Conservation (phyloP, 257 asterid species). For the Jasminum sambac region DNA sequence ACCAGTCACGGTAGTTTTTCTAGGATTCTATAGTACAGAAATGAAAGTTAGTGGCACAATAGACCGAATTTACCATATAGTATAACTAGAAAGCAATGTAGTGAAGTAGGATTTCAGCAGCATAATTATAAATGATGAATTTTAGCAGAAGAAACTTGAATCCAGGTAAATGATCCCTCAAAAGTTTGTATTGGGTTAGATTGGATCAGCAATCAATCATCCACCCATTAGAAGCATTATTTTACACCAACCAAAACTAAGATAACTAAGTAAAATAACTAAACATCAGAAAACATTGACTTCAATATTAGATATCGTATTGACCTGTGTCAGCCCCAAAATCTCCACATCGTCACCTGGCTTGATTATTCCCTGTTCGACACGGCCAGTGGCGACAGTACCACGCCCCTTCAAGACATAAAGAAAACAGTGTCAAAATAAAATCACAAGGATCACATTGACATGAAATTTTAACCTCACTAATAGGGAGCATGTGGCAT, state of each 20-base stretch:
- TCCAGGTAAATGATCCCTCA: background rate
- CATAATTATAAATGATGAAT: slow-evolving; percentile 10
- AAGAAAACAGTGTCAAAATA: slow-evolving; percentile 22
- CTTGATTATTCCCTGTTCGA: slow-evolving; percentile 89
- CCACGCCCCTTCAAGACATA: slow-evolving; percentile 84
- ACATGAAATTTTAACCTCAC: background rate
- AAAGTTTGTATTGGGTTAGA: background rate
- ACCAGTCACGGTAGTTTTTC: slow-evolving; percentile 90
- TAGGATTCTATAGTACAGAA: slow-evolving; percentile 53
- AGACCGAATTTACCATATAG: slow-evolving; percentile 15
- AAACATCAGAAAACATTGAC: background rate
- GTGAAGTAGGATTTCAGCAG: background rate
- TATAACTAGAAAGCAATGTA: background rate
- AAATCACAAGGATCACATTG: slow-evolving; percentile 1
- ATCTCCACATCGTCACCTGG: slow-evolving; percentile 96
- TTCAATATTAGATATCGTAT: slow-evolving; percentile 8
- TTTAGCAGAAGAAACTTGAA: slow-evolving; percentile 10
- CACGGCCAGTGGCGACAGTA: slow-evolving; percentile 99
- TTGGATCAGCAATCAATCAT: background rate
- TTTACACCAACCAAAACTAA: background rate
- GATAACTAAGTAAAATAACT: background rate
- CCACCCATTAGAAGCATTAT: slow-evolving; percentile 4
- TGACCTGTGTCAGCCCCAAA: slow-evolving; percentile 79
- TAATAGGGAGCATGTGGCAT: too few species aligned
- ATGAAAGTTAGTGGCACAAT: slow-evolving; percentile 16